Base-by-base conservation (phyloP, 1,284 basidiomycete genomes). In the Irpex lacteus region DNA sequence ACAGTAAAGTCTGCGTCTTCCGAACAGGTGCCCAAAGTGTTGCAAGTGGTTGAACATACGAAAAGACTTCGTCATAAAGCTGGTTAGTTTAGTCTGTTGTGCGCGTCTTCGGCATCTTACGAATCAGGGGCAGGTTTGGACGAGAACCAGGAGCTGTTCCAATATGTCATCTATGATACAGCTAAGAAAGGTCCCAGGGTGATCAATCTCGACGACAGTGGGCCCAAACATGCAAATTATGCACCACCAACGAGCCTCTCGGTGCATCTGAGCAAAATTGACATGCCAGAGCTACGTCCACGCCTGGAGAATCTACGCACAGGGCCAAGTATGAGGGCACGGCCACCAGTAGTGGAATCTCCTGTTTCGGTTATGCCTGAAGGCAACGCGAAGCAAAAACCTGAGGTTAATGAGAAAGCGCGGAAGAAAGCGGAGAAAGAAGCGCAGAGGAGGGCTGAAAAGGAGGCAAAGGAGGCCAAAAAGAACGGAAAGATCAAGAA, bases 181-280 rank as follows among this genome's bases (percentile, higher is more conserved):
- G 64, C 70, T 9, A 70, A 76, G 58, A 89, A 86, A 67, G 86
- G 85, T 1, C 87, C 89, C 0, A 81, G 79, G 47, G 78, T 87
- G 11, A 93, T 93, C 71, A 89, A 90, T 60, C 78, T 92, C 63
- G 83, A 87, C 69, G 77, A 82, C 62, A 71, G 73, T 0, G 70
- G 71, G 18, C 73, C 71, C 63, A 70, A 68, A 64, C 83, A 81
- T 32, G 69, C 66, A 6, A 66, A 70, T 19, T 92, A 92, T 71
- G 76, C 77, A 8, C 89, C 91, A 2, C 91, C 90, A 0, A 80
- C 80, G 50, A 87, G 82, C 66, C 79, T 94, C 1, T 82, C 81
- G 0, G 81, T 93, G 4, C 90, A 93, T 74, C 76, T 94, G 13
- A 91, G 89, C 78, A 94, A 94, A 79, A 92, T 94, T 58, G 81